Conservation (phyloP, 805 yeast genomes). For the Saccharomyces jurei region DNA sequence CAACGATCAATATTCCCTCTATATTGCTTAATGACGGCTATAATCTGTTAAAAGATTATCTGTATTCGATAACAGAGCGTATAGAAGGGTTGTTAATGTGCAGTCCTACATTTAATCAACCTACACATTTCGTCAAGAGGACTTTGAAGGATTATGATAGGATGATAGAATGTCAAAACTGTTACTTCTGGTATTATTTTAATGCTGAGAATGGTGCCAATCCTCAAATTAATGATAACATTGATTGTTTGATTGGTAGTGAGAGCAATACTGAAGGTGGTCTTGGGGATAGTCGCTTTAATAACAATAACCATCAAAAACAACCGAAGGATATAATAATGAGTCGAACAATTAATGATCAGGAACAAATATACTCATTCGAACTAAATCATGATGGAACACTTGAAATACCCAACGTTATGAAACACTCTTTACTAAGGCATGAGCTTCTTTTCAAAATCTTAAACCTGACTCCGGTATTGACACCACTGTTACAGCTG, state of each 20-base stretch:
- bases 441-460: constrained; percentile 19
- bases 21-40: constrained; percentile 2
- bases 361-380: constrained; percentile 16
- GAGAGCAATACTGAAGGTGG: not conserved
- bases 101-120: not conserved
- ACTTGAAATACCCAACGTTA: constrained; percentile 16
- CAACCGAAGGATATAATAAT: not conserved
- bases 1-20: not conserved
- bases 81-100: not conserved
- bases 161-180: not conserved
- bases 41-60: constrained; percentile 1
- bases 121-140: not conserved
- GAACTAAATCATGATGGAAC: constrained; percentile 16
- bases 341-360: not conserved
- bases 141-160: not conserved
- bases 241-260: not conserved
- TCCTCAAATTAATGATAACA: not conserved
- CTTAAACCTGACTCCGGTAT: constrained; percentile 8
- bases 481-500: constrained; percentile 14
- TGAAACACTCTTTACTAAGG: constrained; percentile 17
- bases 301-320: not conserved
- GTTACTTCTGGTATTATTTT: not conserved
- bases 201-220: not conserved
- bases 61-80: not conserved
- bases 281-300: not conserved